Conservation (phyloP, 2,329 filamentous ascomycete species). For the Arachnopeziza araneosa region DNA sequence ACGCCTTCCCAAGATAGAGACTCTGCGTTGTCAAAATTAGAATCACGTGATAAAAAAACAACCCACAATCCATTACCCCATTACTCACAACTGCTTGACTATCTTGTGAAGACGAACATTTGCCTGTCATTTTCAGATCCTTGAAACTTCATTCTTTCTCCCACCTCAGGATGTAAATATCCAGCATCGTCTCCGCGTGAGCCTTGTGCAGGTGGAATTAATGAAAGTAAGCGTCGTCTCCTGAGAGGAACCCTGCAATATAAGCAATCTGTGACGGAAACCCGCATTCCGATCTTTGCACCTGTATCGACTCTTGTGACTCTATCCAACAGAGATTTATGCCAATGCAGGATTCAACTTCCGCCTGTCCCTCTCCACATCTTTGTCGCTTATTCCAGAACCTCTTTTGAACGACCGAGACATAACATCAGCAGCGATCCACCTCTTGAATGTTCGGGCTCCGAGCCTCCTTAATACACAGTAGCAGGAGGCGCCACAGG, state of each 20-base stretch:
- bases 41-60: too few relatives aligned
- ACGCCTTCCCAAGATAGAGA: too few relatives aligned
- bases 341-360: background rate
- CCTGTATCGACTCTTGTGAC: background rate
- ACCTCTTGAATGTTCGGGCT: slow-evolving; percentile 27
- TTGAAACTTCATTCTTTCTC: too few relatives aligned
- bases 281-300: background rate
- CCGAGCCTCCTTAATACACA: slow-evolving; percentile 22
- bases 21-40: too few relatives aligned
- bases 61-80: too few relatives aligned
- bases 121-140: too few relatives aligned
- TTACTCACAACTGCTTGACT: too few relatives aligned
- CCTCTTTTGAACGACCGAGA: background rate
- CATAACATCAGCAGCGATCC: slow-evolving; percentile 11
- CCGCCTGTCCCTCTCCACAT: background rate
- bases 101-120: too few relatives aligned
- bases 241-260: background rate
- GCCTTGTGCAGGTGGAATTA: background rate
- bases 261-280: background rate
- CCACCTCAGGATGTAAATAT: background rate
- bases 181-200: background rate
- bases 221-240: background rate
- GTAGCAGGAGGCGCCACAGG: slow-evolving; percentile 29
- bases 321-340: background rate
- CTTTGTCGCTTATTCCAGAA: background rate